Evolutionary conservation across 2,329 filamentous ascomycete species (phyloP).

Genomic region (Pseudogymnoascus verrucosus): DNA sequence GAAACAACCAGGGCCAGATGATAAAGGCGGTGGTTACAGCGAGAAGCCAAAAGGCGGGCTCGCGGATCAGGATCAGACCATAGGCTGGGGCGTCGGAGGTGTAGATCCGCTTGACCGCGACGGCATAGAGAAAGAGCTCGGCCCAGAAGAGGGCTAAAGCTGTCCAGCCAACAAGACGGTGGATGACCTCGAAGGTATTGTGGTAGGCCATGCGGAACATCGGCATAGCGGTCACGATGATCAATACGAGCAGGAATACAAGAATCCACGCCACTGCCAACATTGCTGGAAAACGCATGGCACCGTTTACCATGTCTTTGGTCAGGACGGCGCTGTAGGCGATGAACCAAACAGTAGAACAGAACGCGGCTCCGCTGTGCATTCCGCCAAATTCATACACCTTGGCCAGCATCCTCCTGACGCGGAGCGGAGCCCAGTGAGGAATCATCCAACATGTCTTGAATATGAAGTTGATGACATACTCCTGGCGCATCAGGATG

Average conservation of each 20-base stretch:
- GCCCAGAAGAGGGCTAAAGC: conserved; percentile 42
- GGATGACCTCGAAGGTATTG: conserved; percentile 48
- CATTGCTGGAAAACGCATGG: conserved; percentile 1
- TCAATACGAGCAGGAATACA: conserved; percentile 38
- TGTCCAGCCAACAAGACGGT: conserved; percentile 50
- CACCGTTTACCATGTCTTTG: not conserved
- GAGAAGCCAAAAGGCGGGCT: conserved; percentile 51
- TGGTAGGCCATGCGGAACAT: conserved; percentile 41
- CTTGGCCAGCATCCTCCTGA: conserved; percentile 41
- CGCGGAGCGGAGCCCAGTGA: conserved; percentile 36
- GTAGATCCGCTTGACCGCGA: conserved; percentile 15
- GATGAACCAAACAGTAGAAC: conserved; percentile 41
- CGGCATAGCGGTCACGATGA: conserved; percentile 42
- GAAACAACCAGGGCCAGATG: conserved; percentile 49
- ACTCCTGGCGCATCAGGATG: conserved; percentile 46
- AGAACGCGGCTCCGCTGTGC: conserved; percentile 43
- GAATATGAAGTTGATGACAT: conserved; percentile 45
- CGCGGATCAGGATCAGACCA: conserved; percentile 17
- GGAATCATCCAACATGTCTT: conserved; percentile 38
- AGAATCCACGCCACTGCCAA: conserved; percentile 28
- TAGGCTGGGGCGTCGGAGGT: conserved; percentile 10
- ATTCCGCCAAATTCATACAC: conserved; percentile 46
- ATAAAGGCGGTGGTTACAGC: conserved; percentile 43
- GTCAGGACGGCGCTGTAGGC: conserved; percentile 27
- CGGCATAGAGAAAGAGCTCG: conserved; percentile 35